Base-by-base conservation (phyloP, 495 filamentous ascomycete genomes). In the Penicillium tannophilum region DNA sequence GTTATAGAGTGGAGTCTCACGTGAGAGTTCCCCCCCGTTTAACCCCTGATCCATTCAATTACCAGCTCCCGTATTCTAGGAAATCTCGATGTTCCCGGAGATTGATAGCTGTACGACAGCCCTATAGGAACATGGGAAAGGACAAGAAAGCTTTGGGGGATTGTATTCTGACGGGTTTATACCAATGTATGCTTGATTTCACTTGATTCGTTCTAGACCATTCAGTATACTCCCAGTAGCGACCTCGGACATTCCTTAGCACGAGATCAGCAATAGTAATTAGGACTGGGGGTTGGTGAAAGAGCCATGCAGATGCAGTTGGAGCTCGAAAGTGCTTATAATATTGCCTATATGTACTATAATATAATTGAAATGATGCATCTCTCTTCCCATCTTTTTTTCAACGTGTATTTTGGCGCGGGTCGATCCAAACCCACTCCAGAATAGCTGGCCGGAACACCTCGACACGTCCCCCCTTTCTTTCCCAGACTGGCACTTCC, bases 351-450 rank as follows among this genome's bases (percentile, higher is more conserved):
- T 36, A 43, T 23, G 11, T 39, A 11, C 14, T 41, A 16, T 41
- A 41, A 41, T 19, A 49, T 4, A 30, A 33, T 4, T 36, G 6
- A 30, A 31, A 33, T 49, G 46, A 31, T 49, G 46, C 26, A 49
- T 49, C 46, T 49, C 14, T 49, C 17, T 31, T 49, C 31, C 26
- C 26, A 4, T 36, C 17, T 16, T 54, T 35, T 54, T 30, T 30
- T 20, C 23, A 39, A 54, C 35, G 39, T 54, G 23, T 42, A 24
- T 26, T 43, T 50, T 47, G 31, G 48, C 55, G 43, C 57, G 47
- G 54, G 52, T 56, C 58, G 55, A 66, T 67, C 64, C 66, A 69
- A 63, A 63, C 60, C 63, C 59, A 62, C 63, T 55, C 56, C 54
- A 60, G 62, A 65, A 61, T 65, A 60, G 63, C 46, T 54, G 52